Evolutionary conservation across 805 yeast genomes (phyloP), one percentile per base, ranked within the genome.

Genomic region (Peterozyma toletana): DNA sequence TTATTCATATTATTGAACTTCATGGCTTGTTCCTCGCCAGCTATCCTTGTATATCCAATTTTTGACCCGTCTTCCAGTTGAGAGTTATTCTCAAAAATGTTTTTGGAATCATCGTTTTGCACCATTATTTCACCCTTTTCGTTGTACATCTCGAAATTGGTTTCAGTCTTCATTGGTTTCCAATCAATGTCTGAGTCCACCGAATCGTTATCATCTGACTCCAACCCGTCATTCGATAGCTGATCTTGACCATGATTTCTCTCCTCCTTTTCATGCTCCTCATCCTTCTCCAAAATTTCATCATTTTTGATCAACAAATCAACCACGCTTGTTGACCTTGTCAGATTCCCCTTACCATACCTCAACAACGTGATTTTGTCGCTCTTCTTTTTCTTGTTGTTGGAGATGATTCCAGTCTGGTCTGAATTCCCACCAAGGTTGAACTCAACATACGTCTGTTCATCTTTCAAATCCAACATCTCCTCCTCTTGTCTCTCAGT

Each of bases 81-180:
- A 15, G 50, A 41, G 16, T 54, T 59, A 17, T 50, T 53, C 1
- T 44, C 43, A n/a, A 39, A 40, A 31, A 41, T 49, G 16, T 48
- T 43, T 15, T 53, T 57, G 3, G 55, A 47, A 5, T 56, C 49
- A n/a, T 43, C 50, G 17, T 50, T 53, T 9, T 50, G 55, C 18
- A 78, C 67, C 40, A 80, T 74, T 18, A 80, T 63, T 45, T 80
- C 78, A 3, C 93, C 97, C 53, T 76, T 77, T 21, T 87, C 86
- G 55, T 91, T 86, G 58, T 87, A 91, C 36, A 87, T 74, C 48
- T 87, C 87, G 45, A 77, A 71, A 40, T 82, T 78, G 3, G 96
- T 80, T 29, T 87, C 81, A 0, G 91, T 80, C 37, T 85, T 83
- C 87, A 93, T 89, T 14, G 85, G 78, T 55, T 84, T 81, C 99